Base-by-base conservation (phyloP, 331 rosid genomes). In the Ulmus americana region DNA sequence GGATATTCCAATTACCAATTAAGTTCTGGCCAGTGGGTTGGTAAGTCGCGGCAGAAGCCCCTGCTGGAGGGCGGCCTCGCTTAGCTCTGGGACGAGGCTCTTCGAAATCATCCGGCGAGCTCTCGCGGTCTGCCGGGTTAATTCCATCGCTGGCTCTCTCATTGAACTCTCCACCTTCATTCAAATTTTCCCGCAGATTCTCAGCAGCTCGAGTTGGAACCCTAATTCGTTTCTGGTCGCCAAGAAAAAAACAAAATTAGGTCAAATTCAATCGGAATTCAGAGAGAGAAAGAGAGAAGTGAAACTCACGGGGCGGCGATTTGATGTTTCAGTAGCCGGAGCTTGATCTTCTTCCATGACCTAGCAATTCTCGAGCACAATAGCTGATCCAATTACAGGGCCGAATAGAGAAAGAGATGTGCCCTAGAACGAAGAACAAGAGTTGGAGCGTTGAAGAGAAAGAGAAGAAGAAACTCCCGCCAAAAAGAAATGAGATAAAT, bases 61-160 rank as follows among this genome's bases (percentile, higher is more conserved):
- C 88, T 70, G 75, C 92, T 28, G 55, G 4, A 67, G 77, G 63
- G 67, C 95, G 96, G 64, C 13, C 38, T 10, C 98, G 94, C 82
- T 89, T 92, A n/a, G 84, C 39, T 73, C 55, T 80, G 2, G 75
- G 74, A 61, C 75, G 95, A 15, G 83, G 12, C 63, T 84, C 94
- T 35, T 81, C 86, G 48, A 69, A 79, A 60, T 83, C 87, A 8
- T 88, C 96, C 0, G 91, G 95, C 5, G 98, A 92, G 45, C 95
- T 83, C 77, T 89, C 94, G 44, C 91, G 83, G 38, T 82, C 82
- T 2, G 61, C 80, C 63, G 69, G 84, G 52, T 76, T 80, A 51
- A 83, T 81, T 18, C 76, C 76, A 15, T 85, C 82, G 75, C 82
- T 77, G 53, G 69, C 28, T 62, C 74, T 67, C 12, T 59, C 74